phyloP scores from a whole-genome alignment of 139 green algal genomes.

The Limnomonas spitsbergensis region DNA sequence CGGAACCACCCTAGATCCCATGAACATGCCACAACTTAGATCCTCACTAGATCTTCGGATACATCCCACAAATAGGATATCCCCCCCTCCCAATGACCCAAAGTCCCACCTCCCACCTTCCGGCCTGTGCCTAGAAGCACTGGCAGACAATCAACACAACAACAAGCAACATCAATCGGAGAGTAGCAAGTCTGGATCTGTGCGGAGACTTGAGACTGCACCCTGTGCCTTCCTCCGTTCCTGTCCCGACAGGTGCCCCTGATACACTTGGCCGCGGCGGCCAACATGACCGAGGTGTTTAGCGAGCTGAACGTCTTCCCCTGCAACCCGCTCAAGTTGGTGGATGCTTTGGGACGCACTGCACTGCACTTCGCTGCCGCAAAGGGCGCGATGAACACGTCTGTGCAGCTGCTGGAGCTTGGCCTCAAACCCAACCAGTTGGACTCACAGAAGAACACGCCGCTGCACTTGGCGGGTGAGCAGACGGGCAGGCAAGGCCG shows the following conservation, averaged over 20 bases:
- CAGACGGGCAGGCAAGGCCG: not conserved
- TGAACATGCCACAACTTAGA: no score
- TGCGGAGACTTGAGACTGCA: no score
- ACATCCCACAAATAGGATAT: no score
- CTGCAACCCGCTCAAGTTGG: not conserved
- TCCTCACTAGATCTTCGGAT: no score
- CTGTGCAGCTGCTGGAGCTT: constrained; percentile 8
- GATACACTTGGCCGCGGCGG: constrained; percentile 1
- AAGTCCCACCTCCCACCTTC: no score
- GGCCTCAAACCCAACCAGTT: constrained; percentile 23
- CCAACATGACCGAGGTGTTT: constrained; percentile 14
- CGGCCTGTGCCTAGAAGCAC: no score
- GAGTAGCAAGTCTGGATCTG: no score
- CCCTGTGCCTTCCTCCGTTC: no score
- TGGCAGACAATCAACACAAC: no score
- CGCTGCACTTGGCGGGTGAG: constrained; percentile 34
- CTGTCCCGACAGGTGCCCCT: constrained; percentile 19
- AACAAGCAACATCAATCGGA: no score
- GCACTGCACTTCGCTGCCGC: constrained; percentile 31
- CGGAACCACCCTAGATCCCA: no score
- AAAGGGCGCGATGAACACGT: constrained; percentile 6
- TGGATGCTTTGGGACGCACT: constrained; percentile 20
- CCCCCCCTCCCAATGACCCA: no score
- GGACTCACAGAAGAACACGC: constrained; percentile 36
- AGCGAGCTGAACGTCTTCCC: not conserved